A percentile compares a stretch with the other conserved stretches of the same genome.
Conservation (phyloP, 192 early-diverging fungal species). For the Paraglomus occultum region DNA sequence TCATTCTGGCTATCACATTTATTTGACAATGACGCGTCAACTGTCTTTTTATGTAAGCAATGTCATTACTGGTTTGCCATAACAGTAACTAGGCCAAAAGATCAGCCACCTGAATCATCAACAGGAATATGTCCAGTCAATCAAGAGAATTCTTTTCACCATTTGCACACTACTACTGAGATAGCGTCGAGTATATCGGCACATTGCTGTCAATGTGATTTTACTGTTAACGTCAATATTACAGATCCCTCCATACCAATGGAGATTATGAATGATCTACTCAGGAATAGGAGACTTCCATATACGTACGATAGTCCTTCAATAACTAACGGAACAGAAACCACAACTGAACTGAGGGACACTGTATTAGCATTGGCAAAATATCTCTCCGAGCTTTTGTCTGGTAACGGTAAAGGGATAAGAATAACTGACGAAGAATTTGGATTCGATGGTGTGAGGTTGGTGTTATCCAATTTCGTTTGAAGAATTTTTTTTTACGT, state of each 20-base stretch:
- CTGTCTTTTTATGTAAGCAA: conserved; percentile 13
- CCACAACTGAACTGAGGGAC: not conserved
- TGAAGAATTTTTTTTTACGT: too few relatives aligned
- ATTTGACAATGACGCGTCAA: not conserved
- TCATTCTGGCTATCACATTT: conserved; percentile 1
- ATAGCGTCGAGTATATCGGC: not conserved
- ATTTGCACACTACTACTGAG: conserved; percentile 16
- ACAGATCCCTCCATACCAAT: conserved; percentile 10
- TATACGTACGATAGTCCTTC: not conserved
- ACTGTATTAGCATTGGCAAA: not conserved
- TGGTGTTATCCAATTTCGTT: not conserved
- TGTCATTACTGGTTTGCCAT: conserved; percentile 21
- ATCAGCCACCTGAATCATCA: too few relatives aligned
- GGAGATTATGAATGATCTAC: not conserved
- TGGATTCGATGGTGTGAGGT: conserved; percentile 19
- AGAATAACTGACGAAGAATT: not conserved
- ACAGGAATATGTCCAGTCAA: not conserved
- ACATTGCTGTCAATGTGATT: conserved; percentile 4
- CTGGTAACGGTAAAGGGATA: not conserved
- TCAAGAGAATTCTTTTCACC: conserved; percentile 12
- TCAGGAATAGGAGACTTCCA: not conserved
- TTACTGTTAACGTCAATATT: conserved; percentile 2
- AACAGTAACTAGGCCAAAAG: not conserved
- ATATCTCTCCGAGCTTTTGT: not conserved
- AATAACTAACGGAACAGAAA: not conserved